These are phyloP conservation scores for Sonneratia caseolaris DNA, from an alignment of 345 rosid genomes.

Conservation along the genomic window DNA sequence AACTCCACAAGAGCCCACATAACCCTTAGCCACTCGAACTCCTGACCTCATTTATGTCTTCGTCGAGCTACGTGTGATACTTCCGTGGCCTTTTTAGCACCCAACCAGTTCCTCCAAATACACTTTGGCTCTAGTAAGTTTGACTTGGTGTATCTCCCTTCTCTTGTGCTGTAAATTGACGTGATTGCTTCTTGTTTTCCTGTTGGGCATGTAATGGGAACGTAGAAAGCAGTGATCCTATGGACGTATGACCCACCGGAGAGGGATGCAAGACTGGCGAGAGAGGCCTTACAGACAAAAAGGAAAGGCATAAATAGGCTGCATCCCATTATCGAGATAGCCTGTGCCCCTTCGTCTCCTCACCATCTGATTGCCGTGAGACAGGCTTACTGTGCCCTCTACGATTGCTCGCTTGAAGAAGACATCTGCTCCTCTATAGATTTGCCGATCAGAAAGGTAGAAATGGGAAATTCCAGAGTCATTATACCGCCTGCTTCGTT, in stretches of 20 bases:
- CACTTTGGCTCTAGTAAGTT: no score
- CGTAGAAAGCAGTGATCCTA: constrained; percentile 54
- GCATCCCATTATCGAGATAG: constrained; percentile 60
- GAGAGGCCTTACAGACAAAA: constrained; percentile 37
- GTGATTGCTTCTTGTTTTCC: neutral
- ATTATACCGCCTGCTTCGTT: no score
- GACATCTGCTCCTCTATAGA: constrained; percentile 39
- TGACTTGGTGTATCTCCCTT: no score
- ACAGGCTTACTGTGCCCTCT: constrained; percentile 61
- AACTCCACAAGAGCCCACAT: no score
- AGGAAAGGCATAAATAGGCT: constrained; percentile 35
- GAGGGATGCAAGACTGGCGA: constrained; percentile 73
- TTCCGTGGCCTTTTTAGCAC: no score
- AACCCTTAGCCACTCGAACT: no score
- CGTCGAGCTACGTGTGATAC: no score
- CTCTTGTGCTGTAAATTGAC: neutral
- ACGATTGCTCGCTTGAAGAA: constrained; percentile 65
- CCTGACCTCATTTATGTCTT: no score
- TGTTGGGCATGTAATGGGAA: constrained; percentile 5
- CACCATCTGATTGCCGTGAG: constrained; percentile 64
- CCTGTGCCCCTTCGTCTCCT: constrained; percentile 60
- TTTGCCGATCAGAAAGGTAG: constrained; percentile 60
- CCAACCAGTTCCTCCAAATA: no score
- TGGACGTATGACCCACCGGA: constrained; percentile 75
- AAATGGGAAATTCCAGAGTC: neutral